Evolutionary conservation across 2,329 filamentous ascomycete species (phyloP).

Genomic region (Xylariaceae sp.): DNA sequence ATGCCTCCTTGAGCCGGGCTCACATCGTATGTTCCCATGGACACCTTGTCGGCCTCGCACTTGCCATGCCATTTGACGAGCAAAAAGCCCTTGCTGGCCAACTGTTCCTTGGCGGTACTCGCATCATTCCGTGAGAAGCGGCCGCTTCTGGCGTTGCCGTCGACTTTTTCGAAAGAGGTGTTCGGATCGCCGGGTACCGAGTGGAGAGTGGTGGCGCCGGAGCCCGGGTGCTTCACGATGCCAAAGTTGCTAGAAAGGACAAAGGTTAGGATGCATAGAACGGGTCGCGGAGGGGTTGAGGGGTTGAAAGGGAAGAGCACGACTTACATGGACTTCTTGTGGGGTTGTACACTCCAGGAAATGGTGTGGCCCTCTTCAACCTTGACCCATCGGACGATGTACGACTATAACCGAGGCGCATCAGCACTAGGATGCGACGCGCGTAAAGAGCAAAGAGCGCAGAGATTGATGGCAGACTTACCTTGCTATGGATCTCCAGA

Average conservation of each 20-base stretch:
- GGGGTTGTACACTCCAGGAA: constrained; percentile 94
- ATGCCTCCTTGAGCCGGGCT: constrained; percentile 69
- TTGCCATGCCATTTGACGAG: constrained; percentile 82
- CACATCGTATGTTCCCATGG: constrained; percentile 83
- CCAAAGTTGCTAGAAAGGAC: constrained; percentile 67
- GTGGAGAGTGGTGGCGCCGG: constrained; percentile 44
- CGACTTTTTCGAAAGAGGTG: constrained; percentile 39
- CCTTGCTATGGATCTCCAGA: constrained; percentile 95
- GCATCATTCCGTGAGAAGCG: constrained; percentile 49
- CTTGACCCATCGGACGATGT: constrained; percentile 95
- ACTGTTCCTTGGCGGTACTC: constrained; percentile 53
- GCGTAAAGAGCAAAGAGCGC: not conserved
- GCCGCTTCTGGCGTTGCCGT: constrained; percentile 32
- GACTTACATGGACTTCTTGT: constrained; percentile 85
- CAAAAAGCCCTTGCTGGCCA: constrained; percentile 60
- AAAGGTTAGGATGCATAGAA: constrained; percentile 2
- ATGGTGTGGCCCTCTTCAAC: constrained; percentile 87
- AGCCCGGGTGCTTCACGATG: constrained; percentile 92
- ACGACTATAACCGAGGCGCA: constrained; percentile 56
- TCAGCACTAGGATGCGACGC: constrained; percentile 13
- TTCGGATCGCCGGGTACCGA: constrained; percentile 36
- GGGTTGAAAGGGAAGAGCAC: not conserved
- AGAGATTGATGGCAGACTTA: too few relatives aligned
- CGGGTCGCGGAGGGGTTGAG: not conserved
- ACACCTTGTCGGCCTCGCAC: constrained; percentile 93